Evolutionary conservation across 805 yeast genomes (phyloP).

Genomic region (Candida boidinii): DNA sequence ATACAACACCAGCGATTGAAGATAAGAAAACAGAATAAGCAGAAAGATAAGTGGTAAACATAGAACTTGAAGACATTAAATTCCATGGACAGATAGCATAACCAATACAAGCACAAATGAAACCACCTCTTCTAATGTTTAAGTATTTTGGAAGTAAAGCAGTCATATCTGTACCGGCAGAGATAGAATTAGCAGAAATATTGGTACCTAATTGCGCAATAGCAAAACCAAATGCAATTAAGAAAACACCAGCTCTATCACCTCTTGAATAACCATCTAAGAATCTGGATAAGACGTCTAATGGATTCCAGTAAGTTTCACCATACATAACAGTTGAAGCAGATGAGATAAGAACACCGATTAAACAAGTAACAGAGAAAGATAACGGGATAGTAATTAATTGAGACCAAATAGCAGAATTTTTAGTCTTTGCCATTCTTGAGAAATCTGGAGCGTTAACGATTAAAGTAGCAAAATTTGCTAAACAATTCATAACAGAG

Average conservation of each 20-base stretch:
- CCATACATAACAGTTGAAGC: constrained; percentile 65
- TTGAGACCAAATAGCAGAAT: constrained; percentile 48
- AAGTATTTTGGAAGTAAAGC: constrained; percentile 55
- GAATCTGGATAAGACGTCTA: constrained; percentile 63
- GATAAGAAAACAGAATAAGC: constrained; percentile 81
- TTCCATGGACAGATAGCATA: constrained; percentile 80
- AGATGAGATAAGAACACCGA: constrained; percentile 80
- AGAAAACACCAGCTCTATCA: constrained; percentile 72
- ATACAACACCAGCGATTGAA: constrained; percentile 72
- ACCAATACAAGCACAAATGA: constrained; percentile 64
- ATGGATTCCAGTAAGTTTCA: constrained; percentile 73
- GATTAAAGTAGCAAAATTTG: constrained; percentile 85
- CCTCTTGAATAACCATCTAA: constrained; percentile 45
- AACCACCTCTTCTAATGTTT: constrained; percentile 75
- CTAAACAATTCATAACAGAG: constrained; percentile 71
- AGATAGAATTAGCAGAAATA: constrained; percentile 61
- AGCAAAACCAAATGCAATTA: constrained; percentile 62
- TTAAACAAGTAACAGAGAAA: constrained; percentile 72
- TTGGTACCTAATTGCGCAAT: constrained; percentile 75
- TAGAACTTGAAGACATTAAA: constrained; percentile 57
- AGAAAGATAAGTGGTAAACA: constrained; percentile 69
- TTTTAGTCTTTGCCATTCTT: constrained; percentile 60
- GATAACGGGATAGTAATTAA: constrained; percentile 62
- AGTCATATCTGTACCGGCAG: constrained; percentile 68
- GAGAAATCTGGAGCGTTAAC: constrained; percentile 87